Evolutionary conservation across 768 basidiomycete genomes (phyloP).

Genomic region (Tricholoma matsutake): DNA sequence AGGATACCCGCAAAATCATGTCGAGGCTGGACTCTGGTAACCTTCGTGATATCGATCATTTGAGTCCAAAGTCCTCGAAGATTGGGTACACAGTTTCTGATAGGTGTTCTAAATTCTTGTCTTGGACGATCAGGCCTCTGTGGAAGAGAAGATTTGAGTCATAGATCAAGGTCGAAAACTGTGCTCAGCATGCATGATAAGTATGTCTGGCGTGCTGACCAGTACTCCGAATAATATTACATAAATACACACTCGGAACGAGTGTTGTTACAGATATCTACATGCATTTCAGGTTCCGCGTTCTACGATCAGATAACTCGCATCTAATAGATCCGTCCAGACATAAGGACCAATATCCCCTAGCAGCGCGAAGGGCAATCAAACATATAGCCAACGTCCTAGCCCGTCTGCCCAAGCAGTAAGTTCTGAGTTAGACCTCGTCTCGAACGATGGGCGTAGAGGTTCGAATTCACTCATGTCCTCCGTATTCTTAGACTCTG

Average conservation of each 20-base stretch:
- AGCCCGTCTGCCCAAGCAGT: slow-evolving; percentile 50
- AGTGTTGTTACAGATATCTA: neutral
- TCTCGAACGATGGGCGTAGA: slow-evolving; percentile 44
- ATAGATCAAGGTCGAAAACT: slow-evolving; percentile 21
- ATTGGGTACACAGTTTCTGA: slow-evolving; percentile 12
- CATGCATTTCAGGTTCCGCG: neutral
- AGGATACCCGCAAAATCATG: neutral
- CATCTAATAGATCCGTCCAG: neutral
- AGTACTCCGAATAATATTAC: neutral
- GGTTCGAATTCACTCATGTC: slow-evolving; percentile 23
- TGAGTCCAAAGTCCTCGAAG: slow-evolving; percentile 2
- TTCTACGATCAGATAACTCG: neutral
- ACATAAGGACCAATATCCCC: neutral
- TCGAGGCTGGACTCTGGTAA: neutral
- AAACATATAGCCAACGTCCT: slow-evolving; percentile 64
- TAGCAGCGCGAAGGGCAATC: slow-evolving; percentile 10
- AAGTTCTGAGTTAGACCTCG: slow-evolving; percentile 38
- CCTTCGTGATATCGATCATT: neutral
- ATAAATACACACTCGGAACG: neutral
- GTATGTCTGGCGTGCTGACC: too few species aligned
- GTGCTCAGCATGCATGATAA: neutral
- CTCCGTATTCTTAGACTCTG: slow-evolving; percentile 22
- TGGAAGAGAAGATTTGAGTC: slow-evolving; percentile 14
- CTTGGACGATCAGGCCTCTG: slow-evolving; percentile 12
- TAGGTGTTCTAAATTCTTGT: slow-evolving; percentile 15